phyloP scores from a whole-genome alignment of 179 eudicot species.

The Heliamphora pulchella region DNA sequence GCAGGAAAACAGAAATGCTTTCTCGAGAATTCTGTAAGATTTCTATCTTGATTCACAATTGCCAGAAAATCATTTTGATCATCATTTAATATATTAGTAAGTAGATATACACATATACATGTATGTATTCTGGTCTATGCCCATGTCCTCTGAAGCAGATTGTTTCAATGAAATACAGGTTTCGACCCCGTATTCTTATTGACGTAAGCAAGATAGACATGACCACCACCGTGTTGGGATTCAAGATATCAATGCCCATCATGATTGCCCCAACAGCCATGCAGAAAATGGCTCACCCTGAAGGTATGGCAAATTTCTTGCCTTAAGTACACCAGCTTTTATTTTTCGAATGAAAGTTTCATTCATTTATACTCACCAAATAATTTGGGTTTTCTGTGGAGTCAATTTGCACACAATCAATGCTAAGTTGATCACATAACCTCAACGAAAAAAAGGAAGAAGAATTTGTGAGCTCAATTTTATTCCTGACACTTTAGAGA shows the following conservation, averaged over 20 bases:
- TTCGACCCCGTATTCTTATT: conserved; percentile 77
- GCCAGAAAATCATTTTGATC: no score
- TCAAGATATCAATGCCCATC: conserved; percentile 95
- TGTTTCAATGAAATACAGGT: conserved; percentile 29
- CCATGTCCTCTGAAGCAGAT: background rate
- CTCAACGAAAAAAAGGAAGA: background rate
- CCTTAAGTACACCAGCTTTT: background rate
- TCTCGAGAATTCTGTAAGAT: conserved; percentile 83
- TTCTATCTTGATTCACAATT: background rate
- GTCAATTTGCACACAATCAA: background rate
- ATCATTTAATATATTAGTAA: background rate
- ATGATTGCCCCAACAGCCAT: conserved; percentile 95
- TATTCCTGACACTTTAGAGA: background rate
- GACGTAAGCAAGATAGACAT: conserved; percentile 85
- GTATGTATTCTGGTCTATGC: background rate
- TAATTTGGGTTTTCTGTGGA: background rate
- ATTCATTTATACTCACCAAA: background rate
- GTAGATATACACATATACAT: no score
- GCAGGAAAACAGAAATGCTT: conserved; percentile 87
- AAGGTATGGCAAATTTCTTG: conserved; percentile 36
- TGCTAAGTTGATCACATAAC: background rate
- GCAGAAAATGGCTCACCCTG: conserved; percentile 99
- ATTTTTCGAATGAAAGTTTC: background rate
- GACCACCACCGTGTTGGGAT: conserved; percentile 78
- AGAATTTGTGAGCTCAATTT: background rate